These are phyloP conservation scores for Salix dunnii DNA, from an alignment of 345 rosid genomes.

Conservation along the genomic window DNA sequence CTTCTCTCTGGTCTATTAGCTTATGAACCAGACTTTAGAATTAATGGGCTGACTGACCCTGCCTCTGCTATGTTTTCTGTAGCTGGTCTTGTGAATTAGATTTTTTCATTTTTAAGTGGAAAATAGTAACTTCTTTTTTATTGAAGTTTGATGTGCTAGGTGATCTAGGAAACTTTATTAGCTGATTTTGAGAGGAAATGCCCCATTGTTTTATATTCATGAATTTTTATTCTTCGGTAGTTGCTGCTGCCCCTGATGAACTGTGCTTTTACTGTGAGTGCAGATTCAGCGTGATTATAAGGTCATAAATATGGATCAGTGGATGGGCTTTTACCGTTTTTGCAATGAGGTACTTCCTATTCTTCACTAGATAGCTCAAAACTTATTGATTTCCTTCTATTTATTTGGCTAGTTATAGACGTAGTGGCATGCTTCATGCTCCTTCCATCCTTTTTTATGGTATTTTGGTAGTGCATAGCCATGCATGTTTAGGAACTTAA, in stretches of 20 bases:
- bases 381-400: neutral
- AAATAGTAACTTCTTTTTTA: neutral
- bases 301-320: slow-evolving; percentile 38
- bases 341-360: slow-evolving; percentile 28
- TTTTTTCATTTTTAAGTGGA: neutral
- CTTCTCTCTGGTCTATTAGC: neutral
- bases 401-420: neutral
- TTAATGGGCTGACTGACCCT: neutral
- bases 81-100: neutral
- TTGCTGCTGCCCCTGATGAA: neutral
- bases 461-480: neutral
- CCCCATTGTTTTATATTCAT: neutral
- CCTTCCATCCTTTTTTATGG: neutral
- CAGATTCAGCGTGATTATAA: slow-evolving; percentile 35
- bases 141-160: neutral
- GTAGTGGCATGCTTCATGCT: neutral
- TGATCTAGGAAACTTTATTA: neutral
- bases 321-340: slow-evolving; percentile 32
- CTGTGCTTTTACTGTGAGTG: neutral
- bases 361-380: neutral
- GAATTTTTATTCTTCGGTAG: neutral
- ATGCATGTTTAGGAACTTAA: neutral
- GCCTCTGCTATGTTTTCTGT: neutral
- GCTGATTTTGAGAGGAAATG: neutral
- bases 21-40: neutral